These are phyloP conservation scores for Syncephalastrum racemosum DNA, from an alignment of 371 early-diverging fungal species.

Conservation along the genomic window DNA sequence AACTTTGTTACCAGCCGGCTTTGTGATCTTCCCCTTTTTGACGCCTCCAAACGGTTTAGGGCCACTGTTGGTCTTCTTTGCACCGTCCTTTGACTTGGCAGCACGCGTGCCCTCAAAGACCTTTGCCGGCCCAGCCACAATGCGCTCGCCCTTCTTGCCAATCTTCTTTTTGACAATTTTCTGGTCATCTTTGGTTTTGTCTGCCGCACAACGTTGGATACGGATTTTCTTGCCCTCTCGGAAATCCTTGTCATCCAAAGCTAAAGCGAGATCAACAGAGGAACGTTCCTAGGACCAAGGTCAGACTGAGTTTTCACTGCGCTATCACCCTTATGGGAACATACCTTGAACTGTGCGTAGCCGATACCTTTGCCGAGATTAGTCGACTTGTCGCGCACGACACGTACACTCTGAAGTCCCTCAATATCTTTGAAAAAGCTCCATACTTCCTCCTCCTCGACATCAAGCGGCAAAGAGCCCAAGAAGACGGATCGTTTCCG, in stretches of 20 bases:
- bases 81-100: constrained; percentile 30
- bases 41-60: neutral
- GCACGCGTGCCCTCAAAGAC: constrained; percentile 65
- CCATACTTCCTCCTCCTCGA: constrained; percentile 89
- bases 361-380: constrained; percentile 96
- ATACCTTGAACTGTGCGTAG: constrained; percentile 74
- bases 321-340: too few species aligned
- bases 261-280: constrained; percentile 76
- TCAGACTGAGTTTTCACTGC: too few species aligned
- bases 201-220: constrained; percentile 57
- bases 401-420: constrained; percentile 80
- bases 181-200: constrained; percentile 17
- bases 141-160: constrained; percentile 35
- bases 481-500: constrained; percentile 86
- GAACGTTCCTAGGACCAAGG: too few species aligned
- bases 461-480: constrained; percentile 88
- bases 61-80: neutral
- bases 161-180: constrained; percentile 43
- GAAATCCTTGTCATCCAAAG: constrained; percentile 74
- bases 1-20: too few species aligned
- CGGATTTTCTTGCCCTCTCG: constrained; percentile 59
- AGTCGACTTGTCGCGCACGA: constrained; percentile 84
- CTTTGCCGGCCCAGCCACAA: constrained; percentile 29
- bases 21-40: too few species aligned
- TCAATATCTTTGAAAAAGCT: constrained; percentile 80